These are phyloP conservation scores for Casuarina equisetifolia DNA, from an alignment of 306 rosid genomes.

Conservation along the genomic window DNA sequence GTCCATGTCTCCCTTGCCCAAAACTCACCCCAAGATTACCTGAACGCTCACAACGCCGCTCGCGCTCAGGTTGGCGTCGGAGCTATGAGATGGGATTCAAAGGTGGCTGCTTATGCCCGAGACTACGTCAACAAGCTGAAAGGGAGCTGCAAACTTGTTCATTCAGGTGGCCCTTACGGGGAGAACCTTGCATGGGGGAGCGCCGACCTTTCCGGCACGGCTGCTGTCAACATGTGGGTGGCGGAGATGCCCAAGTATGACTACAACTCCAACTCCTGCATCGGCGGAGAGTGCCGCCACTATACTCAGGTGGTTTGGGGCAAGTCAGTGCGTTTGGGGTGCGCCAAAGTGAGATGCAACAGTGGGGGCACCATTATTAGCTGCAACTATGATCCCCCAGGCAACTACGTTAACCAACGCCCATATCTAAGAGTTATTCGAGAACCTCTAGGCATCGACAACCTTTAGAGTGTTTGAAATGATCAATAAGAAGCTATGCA, in stretches of 20 bases:
- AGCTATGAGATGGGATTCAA: constrained; percentile 10
- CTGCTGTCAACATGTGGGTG: constrained; percentile 36
- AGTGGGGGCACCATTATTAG: constrained; percentile 1
- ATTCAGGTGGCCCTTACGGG: constrained; percentile 41
- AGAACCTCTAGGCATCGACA: neutral
- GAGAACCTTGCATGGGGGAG: constrained; percentile 51
- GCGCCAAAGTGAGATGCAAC: constrained; percentile 23
- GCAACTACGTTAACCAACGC: constrained; percentile 7
- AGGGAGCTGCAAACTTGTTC: constrained; percentile 27
- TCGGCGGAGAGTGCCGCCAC: constrained; percentile 20
- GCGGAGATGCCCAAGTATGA: constrained; percentile 21
- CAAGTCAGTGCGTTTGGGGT: constrained; percentile 9
- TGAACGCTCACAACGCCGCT: constrained; percentile 20
- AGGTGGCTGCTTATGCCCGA: constrained; percentile 12
- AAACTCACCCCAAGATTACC: constrained; percentile 12
- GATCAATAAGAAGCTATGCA: too few species aligned
- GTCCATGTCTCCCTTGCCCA: constrained; percentile 17
- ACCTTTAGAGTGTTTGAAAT: neutral
- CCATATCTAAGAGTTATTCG: constrained; percentile 17
- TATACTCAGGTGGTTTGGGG: constrained; percentile 42
- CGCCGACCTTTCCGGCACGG: constrained; percentile 7
- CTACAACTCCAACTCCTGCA: constrained; percentile 10
- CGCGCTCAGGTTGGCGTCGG: constrained; percentile 19
- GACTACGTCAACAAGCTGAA: constrained; percentile 10
- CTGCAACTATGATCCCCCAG: constrained; percentile 28